A percentile compares a stretch with the other conserved stretches of the same genome.
phyloP scores from a whole-genome alignment of 495 filamentous ascomycete species.

The Corynascus novoguineensis region DNA sequence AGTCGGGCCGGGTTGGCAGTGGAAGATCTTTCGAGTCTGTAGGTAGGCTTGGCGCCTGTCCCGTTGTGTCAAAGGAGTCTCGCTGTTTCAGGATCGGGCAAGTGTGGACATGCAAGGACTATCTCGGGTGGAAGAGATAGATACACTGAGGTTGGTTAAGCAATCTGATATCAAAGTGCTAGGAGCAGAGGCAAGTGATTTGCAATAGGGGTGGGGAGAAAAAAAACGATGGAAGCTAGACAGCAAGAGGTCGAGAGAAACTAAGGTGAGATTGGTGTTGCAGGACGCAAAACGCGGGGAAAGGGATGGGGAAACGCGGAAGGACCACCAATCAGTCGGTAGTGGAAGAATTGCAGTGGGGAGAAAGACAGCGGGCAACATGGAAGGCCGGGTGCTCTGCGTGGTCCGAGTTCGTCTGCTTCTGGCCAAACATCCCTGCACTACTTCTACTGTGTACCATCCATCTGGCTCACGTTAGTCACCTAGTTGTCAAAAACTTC shows the following conservation, averaged over 20 bases:
- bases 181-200: constrained; percentile 22
- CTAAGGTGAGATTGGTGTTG: constrained; percentile 1
- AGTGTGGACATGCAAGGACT: constrained; percentile 21
- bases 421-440: not conserved
- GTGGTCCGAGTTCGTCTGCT: too few species aligned
- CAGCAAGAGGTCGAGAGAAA: constrained; percentile 4
- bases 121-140: constrained; percentile 17
- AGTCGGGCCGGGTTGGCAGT: not conserved
- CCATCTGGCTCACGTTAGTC: too few species aligned
- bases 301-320: not conserved
- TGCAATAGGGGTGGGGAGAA: constrained; percentile 1
- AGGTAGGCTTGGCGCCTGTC: not conserved
- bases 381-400: too few species aligned
- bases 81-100: constrained; percentile 20
- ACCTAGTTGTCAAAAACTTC: too few species aligned
- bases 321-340: not conserved
- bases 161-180: constrained; percentile 11
- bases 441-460: too few species aligned
- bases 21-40: not conserved
- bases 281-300: constrained; percentile 18
- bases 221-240: constrained; percentile 21
- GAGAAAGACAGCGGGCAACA: not conserved
- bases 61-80: not conserved
- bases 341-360: not conserved
- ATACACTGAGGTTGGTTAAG: not conserved